Evolutionary conservation across 108 stramenopile genomes (phyloP).

Genomic region (Conticribra guillardii): DNA sequence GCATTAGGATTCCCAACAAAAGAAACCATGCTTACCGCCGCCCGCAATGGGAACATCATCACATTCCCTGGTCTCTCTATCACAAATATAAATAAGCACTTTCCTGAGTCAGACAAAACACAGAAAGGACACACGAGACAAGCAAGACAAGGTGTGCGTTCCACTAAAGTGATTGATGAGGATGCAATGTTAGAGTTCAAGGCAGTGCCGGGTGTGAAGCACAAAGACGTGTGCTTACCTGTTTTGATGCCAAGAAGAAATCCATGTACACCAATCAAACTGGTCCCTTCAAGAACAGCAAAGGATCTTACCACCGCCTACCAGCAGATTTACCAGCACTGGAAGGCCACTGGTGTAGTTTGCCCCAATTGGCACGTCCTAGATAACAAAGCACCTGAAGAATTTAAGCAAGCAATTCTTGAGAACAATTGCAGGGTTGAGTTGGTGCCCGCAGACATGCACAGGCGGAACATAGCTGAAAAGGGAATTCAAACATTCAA

Average conservation of each 20-base stretch:
- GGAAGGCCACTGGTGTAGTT: slow-evolving; percentile 19
- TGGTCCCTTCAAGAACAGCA: too few species aligned
- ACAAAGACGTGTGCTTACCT: slow-evolving; percentile 3
- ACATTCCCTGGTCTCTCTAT: too few species aligned
- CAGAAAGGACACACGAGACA: slow-evolving; percentile 49
- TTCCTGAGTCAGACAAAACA: too few species aligned
- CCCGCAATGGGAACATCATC: slow-evolving; percentile 19
- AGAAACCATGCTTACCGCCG: too few species aligned
- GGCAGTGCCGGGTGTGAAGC: slow-evolving; percentile 1
- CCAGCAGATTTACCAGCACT: slow-evolving; percentile 11
- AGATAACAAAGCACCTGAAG: too few species aligned
- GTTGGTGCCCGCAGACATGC: too few species aligned
- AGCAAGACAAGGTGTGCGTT: slow-evolving; percentile 20
- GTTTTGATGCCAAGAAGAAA: slow-evolving; percentile 10
- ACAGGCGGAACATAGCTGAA: slow-evolving; percentile 62
- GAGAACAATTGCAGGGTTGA: too few species aligned
- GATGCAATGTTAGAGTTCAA: background rate
- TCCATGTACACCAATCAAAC: slow-evolving; percentile 4
- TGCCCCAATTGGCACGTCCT: slow-evolving; percentile 25
- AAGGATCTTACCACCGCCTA: slow-evolving; percentile 16
- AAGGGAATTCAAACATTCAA: slow-evolving; percentile 65
- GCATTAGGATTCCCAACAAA: too few species aligned
- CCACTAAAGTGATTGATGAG: slow-evolving; percentile 28
- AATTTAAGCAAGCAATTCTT: too few species aligned
- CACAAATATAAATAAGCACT: too few species aligned